Conservation (phyloP, 441 rosid genomes). For the Adansonia rubrostipa region DNA sequence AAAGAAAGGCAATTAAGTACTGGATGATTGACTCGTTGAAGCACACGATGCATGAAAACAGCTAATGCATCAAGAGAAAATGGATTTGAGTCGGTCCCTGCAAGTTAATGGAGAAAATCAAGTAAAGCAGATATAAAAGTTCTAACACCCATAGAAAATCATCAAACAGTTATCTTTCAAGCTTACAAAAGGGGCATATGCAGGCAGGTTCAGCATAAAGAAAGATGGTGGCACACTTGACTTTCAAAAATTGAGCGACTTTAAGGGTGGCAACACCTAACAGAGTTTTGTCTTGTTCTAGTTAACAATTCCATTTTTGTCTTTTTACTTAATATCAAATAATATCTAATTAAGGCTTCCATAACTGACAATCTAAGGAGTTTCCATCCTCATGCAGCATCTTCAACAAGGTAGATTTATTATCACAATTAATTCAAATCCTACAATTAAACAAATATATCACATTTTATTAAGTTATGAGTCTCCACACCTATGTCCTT, state of each 20-base stretch:
- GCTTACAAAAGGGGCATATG: neutral
- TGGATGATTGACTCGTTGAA: conserved; percentile 89
- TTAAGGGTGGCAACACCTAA: neutral
- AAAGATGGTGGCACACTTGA: neutral
- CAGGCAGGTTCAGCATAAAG: neutral
- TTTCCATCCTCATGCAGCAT: neutral
- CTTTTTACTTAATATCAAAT: neutral
- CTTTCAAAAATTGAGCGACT: neutral
- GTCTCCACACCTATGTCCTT: neutral
- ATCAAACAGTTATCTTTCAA: neutral
- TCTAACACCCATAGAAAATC: neutral
- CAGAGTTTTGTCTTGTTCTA: neutral
- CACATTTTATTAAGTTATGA: neutral
- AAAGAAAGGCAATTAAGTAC: conserved; percentile 45
- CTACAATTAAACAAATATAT: neutral
- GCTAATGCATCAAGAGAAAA: conserved; percentile 92
- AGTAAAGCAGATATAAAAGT: neutral
- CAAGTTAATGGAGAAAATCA: conserved; percentile 29
- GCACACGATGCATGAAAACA: conserved; percentile 87
- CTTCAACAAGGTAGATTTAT: neutral
- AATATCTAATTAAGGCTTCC: neutral
- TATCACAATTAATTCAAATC: neutral
- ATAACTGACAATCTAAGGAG: neutral
- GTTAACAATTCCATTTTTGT: neutral
- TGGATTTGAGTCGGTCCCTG: conserved; percentile 89